Evolutionary conservation across 1,284 basidiomycete genomes (phyloP).

Genomic region (Acaromyces ingoldii): DNA sequence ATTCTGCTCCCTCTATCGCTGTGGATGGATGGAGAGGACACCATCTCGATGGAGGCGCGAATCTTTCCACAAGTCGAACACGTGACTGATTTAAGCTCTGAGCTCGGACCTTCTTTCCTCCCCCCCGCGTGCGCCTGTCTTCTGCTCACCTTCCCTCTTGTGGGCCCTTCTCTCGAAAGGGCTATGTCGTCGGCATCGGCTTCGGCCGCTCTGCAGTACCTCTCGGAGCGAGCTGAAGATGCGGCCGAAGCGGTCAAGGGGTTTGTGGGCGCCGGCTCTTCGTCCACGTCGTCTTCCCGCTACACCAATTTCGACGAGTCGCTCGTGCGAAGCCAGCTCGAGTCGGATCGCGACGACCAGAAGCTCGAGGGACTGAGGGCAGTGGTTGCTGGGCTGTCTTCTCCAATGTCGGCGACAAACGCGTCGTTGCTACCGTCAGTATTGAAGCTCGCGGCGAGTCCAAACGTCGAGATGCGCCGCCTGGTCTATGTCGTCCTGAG

Average conservation of each 20-base stretch:
- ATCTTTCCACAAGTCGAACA: too few species aligned
- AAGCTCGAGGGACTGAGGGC: slow-evolving; percentile 40
- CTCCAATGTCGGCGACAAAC: slow-evolving; percentile 7
- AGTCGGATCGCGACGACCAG: slow-evolving; percentile 37
- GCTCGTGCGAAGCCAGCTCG: slow-evolving; percentile 35
- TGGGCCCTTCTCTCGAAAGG: not conserved
- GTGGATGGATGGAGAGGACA: too few species aligned
- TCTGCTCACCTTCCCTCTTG: not conserved
- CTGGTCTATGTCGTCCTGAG: slow-evolving; percentile 96
- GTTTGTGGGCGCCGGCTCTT: slow-evolving; percentile 31
- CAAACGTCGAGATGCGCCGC: slow-evolving; percentile 80
- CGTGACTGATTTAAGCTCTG: too few species aligned
- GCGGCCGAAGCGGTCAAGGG: slow-evolving; percentile 42
- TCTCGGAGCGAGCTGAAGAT: slow-evolving; percentile 47
- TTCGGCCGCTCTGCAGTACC: slow-evolving; percentile 40
- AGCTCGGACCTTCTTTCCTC: too few species aligned
- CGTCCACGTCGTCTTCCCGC: slow-evolving; percentile 12
- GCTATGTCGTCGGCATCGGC: slow-evolving; percentile 7
- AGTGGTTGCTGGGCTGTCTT: slow-evolving; percentile 40
- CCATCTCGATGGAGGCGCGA: too few species aligned
- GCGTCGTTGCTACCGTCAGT: slow-evolving; percentile 51
- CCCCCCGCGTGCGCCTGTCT: too few species aligned
- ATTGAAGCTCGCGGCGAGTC: slow-evolving; percentile 47
- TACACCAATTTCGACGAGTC: slow-evolving; percentile 38
- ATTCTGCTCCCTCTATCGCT: too few species aligned